Evolutionary conservation across 176 grass and related monocot species (phyloP).

Genomic region (Canna indica): DNA sequence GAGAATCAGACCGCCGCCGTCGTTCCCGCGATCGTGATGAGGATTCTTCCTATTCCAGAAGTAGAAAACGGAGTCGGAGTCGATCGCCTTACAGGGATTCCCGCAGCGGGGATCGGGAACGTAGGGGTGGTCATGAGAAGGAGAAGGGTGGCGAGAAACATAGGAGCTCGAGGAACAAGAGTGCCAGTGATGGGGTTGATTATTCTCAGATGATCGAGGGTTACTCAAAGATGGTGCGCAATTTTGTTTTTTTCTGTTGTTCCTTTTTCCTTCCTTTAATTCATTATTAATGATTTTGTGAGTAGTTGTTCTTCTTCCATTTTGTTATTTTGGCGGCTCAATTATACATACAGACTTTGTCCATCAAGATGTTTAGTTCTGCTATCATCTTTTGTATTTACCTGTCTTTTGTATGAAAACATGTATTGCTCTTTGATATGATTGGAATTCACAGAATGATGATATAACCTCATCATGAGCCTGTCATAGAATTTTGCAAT

Average conservation of each 20-base stretch:
- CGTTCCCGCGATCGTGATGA: background rate
- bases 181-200: constrained; percentile 34
- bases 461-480: too few relatives aligned
- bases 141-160: constrained; percentile 4
- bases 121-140: constrained; percentile 10
- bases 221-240: constrained; percentile 72
- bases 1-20: background rate
- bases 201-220: constrained; percentile 68
- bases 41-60: constrained; percentile 5
- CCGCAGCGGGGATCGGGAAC: constrained; percentile 31
- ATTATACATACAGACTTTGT: too few relatives aligned
- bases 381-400: too few relatives aligned
- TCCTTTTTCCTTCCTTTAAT: background rate
- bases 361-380: too few relatives aligned
- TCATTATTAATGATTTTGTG: background rate
- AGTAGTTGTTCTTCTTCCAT: background rate
- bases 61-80: constrained; percentile 12
- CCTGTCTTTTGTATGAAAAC: too few relatives aligned
- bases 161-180: constrained; percentile 33
- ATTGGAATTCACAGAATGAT: too few relatives aligned
- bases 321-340: background rate
- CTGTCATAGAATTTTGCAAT: too few relatives aligned
- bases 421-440: too few relatives aligned
- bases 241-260: constrained; percentile 3
- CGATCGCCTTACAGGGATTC: constrained; percentile 17